Evolutionary conservation across 208 protist genomes (phyloP).

Genomic region (Tritrichomonas foetus): DNA sequence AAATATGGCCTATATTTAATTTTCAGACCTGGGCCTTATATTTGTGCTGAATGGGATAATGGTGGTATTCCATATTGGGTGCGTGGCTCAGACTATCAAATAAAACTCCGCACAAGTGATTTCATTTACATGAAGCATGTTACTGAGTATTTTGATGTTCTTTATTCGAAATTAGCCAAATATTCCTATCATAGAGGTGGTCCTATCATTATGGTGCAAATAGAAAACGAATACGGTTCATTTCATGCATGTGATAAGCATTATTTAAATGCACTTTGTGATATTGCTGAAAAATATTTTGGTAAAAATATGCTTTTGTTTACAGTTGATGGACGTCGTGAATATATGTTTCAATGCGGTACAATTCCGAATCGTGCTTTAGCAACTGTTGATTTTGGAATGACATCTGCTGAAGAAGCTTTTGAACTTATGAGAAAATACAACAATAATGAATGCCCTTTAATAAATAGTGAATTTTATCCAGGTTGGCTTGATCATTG

Average conservation of each 20-base stretch:
- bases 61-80: constrained; percentile 56
- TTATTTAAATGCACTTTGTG: constrained; percentile 49
- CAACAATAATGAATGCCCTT: constrained; percentile 33
- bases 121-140: no score
- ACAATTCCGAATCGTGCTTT: constrained; percentile 13
- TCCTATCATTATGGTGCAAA: neutral
- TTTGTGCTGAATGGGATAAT: constrained; percentile 59
- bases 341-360: constrained; percentile 39
- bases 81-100: constrained; percentile 2
- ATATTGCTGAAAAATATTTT: neutral
- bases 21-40: constrained; percentile 56
- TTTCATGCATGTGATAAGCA: constrained; percentile 45
- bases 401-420: neutral
- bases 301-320: constrained; percentile 46
- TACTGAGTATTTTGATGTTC: no score
- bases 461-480: constrained; percentile 54
- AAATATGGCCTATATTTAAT: constrained; percentile 48
- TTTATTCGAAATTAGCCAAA: no score
- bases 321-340: constrained; percentile 50
- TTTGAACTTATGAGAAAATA: neutral
- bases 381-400: neutral
- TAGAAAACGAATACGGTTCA: constrained; percentile 56
- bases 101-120: constrained; percentile 43
- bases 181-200: no score
- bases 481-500: constrained; percentile 55